These are phyloP conservation scores for Massariosphaeria phaeospora DNA, from an alignment of 495 filamentous ascomycete genomes.

Conservation along the genomic window DNA sequence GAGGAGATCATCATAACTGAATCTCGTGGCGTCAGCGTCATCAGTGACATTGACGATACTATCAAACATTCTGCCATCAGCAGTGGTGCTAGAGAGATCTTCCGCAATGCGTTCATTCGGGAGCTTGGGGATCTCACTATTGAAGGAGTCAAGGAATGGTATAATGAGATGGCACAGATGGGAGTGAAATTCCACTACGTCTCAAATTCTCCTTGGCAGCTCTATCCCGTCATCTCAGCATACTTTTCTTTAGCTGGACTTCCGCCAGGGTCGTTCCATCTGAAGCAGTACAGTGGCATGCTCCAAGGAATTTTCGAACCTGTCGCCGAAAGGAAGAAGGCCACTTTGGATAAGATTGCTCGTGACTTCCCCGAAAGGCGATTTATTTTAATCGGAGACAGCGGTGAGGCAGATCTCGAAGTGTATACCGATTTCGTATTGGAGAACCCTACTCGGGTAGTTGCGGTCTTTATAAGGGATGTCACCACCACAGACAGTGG, in stretches of 20 bases:
- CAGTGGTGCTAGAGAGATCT: conserved; percentile 84
- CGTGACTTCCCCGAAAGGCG: conserved; percentile 82
- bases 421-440: conserved; percentile 92
- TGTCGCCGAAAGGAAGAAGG: conserved; percentile 88
- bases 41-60: conserved; percentile 97
- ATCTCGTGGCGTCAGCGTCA: conserved; percentile 78
- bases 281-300: conserved; percentile 95
- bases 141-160: conserved; percentile 86
- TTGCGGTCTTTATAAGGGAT: conserved; percentile 89
- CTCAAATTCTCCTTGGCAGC: conserved; percentile 92
- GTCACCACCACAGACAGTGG: conserved; percentile 69
- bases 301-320: conserved; percentile 97
- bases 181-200: conserved; percentile 89
- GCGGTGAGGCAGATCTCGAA: conserved; percentile 92
- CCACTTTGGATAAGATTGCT: conserved; percentile 75
- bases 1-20: conserved; percentile 72
- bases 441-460: conserved; percentile 72
- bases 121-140: conserved; percentile 76
- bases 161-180: conserved; percentile 63
- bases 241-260: conserved; percentile 78
- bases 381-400: conserved; percentile 91
- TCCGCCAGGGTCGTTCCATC: conserved; percentile 81
- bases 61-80: conserved; percentile 92
- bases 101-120: conserved; percentile 88
- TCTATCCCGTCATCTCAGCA: conserved; percentile 79